phyloP scores from a whole-genome alignment of 805 yeast species.

The Zygosaccharomyces lentus region DNA sequence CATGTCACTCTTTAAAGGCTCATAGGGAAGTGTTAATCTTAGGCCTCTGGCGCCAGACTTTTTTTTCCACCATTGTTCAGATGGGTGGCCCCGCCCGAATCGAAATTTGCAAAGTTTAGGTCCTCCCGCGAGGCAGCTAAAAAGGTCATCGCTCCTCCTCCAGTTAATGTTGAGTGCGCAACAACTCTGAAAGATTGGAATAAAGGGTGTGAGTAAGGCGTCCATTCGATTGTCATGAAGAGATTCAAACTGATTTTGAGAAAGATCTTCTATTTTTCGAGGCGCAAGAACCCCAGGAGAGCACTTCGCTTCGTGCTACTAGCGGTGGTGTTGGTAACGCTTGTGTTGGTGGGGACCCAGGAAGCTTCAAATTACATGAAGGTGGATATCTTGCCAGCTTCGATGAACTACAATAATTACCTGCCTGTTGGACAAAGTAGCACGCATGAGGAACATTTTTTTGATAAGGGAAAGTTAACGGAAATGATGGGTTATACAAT shows the following conservation, averaged over 20 bases:
- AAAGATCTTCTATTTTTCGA: slow-evolving; percentile 4
- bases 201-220: background rate
- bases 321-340: background rate
- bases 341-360: slow-evolving; percentile 7
- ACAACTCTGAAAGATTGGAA: background rate
- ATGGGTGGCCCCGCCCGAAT: background rate
- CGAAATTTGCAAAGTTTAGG: background rate
- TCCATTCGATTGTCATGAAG: slow-evolving; percentile 1
- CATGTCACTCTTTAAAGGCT: background rate
- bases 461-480: slow-evolving; percentile 4
- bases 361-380: slow-evolving; percentile 6
- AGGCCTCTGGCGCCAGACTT: too few relatives aligned
- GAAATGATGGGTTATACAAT: slow-evolving; percentile 7
- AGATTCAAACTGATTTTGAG: slow-evolving; percentile 5
- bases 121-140: background rate
- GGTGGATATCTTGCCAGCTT: slow-evolving; percentile 5
- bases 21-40: background rate
- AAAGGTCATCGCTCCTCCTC: background rate
- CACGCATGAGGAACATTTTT: background rate
- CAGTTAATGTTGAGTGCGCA: background rate
- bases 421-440: background rate
- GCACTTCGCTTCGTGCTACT: slow-evolving; percentile 1
- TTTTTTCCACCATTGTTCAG: too few relatives aligned
- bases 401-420: slow-evolving; percentile 1
- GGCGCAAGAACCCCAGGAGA: slow-evolving; percentile 10